Evolutionary conservation across 2,329 filamentous ascomycete species (phyloP).

Genomic region (Ophiosphaerella herpotricha): DNA sequence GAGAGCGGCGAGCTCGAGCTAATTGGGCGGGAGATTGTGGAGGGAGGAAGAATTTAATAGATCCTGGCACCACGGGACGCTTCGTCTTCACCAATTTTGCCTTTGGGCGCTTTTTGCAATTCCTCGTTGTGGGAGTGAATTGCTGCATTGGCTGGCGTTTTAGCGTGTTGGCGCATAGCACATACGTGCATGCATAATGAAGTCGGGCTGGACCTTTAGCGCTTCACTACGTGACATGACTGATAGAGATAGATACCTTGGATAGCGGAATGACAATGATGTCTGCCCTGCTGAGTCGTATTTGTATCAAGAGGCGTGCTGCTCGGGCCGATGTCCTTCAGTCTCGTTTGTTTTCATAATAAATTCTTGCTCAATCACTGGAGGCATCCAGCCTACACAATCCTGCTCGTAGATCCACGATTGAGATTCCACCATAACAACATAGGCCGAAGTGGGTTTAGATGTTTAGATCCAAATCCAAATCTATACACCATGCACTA

Average conservation of each 20-base stretch:
- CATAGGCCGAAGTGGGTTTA: too few species aligned
- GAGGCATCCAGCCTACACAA: too few species aligned
- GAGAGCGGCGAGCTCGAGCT: slow-evolving; percentile 69
- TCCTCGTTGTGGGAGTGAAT: neutral
- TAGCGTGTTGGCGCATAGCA: neutral
- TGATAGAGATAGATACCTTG: neutral
- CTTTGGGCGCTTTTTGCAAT: neutral
- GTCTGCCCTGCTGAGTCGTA: too few species aligned
- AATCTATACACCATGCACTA: too few species aligned
- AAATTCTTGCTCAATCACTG: too few species aligned
- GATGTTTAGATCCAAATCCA: too few species aligned
- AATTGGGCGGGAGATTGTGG: slow-evolving; percentile 67
- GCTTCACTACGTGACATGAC: neutral
- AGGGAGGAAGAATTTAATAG: slow-evolving; percentile 52
- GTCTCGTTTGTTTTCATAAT: too few species aligned
- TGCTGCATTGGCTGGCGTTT: slow-evolving; percentile 3
- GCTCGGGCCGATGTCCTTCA: too few species aligned
- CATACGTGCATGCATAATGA: neutral
- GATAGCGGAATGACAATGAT: neutral
- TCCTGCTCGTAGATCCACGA: too few species aligned
- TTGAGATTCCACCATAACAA: too few species aligned
- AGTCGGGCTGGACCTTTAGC: slow-evolving; percentile 1
- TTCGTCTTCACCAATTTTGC: neutral
- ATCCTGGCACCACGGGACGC: neutral
- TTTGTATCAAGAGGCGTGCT: too few species aligned